Conservation (phyloP, 2,329 filamentous ascomycete species). For the Arthrobotrys entomopaga region DNA sequence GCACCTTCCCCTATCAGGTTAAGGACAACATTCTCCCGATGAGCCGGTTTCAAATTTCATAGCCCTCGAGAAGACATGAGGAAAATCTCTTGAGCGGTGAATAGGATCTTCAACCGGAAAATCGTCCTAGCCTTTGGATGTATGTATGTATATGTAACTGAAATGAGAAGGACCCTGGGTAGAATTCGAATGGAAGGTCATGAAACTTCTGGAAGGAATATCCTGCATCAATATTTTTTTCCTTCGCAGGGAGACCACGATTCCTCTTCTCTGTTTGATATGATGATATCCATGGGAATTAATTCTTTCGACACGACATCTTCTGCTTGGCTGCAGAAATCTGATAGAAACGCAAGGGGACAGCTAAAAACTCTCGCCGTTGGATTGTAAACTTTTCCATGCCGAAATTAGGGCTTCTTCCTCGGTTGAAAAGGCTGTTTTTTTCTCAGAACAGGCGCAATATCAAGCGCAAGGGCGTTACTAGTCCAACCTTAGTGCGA, state of each 20-base stretch:
- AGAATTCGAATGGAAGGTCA: slow-evolving; percentile 35
- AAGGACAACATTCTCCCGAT: slow-evolving; percentile 53
- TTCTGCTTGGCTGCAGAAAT: background rate
- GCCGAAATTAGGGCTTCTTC: background rate
- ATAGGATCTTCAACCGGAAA: slow-evolving; percentile 38
- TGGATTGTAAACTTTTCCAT: no score
- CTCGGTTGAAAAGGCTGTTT: slow-evolving; percentile 7
- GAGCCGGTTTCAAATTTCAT: slow-evolving; percentile 53
- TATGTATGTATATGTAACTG: no score
- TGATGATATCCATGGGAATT: background rate
- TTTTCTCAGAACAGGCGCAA: slow-evolving; percentile 2
- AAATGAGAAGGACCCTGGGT: slow-evolving; percentile 50
- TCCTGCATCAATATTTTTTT: slow-evolving; percentile 25
- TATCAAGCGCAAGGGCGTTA: slow-evolving; percentile 25
- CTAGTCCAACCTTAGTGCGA: slow-evolving; percentile 19
- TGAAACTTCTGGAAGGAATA: slow-evolving; percentile 53
- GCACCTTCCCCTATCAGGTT: slow-evolving; percentile 39
- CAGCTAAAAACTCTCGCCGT: slow-evolving; percentile 7
- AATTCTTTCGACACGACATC: background rate
- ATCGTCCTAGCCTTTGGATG: slow-evolving; percentile 18
- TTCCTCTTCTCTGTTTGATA: slow-evolving; percentile 7
- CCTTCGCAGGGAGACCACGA: background rate
- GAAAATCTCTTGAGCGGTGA: slow-evolving; percentile 36
- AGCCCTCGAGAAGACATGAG: slow-evolving; percentile 34
- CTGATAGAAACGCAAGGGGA: slow-evolving; percentile 25